Evolutionary conservation across 257 asterid species (phyloP), one percentile per base, ranked within the genome.

Genomic region (Fraxinus excelsior): DNA sequence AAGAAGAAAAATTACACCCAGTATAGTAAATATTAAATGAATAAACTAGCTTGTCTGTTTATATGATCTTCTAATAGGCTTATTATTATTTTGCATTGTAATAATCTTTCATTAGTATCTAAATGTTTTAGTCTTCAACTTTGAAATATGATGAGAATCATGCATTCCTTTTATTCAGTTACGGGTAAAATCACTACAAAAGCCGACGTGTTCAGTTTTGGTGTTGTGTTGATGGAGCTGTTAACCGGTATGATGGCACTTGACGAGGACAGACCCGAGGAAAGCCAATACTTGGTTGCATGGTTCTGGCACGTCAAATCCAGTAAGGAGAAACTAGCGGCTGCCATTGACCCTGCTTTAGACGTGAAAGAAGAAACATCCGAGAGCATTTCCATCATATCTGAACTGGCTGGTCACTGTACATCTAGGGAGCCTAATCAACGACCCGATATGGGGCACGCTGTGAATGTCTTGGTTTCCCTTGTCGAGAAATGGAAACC

Each of bases 321-420:
- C 10, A 86, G 74, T 70, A 82, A 83, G 77, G 97, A 90, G 80
- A 90, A 82, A 82, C 85, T 94, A n/a, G 82, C 76, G 85, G 91
- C 90, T 2, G 89, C 93, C 7, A 80, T 94, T 7, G 98, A 94
- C 79, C 86, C 93, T 16, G 51, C 90, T 4, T 86, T 92, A 1
- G 89, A 84, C 10, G 42, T 31, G 3, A 90, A 89, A 73, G 88
- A 85, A 3, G 97, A 90, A 46, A 79, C 83, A 34, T 28, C 74
- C 0, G 91, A 87, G 21, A 89, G 90, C 94, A 85, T 93, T 76
- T 66, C 83, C 72, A 88, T 81, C 31, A 69, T 94, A 4, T 90
- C 98, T 19, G 98, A 94, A 74, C 97, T 94, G 46, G 98, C 97
- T 3, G 98, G 98, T 7, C 97, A 94, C 82, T 94, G 97, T 83